Base-by-base conservation (phyloP, 2,329 filamentous ascomycete species). In the Sordariomycetes sp. region DNA sequence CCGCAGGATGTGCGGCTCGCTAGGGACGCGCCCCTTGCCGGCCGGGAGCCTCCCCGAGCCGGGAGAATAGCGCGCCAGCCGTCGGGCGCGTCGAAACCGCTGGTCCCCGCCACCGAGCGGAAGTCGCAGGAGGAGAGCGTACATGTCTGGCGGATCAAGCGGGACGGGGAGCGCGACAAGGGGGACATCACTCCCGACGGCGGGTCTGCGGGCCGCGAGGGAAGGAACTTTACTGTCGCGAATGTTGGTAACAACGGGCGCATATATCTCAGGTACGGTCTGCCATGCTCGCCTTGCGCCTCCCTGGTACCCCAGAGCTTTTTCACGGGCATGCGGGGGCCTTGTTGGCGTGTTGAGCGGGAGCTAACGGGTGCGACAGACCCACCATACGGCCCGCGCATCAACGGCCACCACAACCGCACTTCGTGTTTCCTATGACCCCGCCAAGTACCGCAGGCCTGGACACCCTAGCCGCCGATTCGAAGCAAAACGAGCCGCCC, bases 211-310 rank as follows among this genome's bases (percentile, higher is more conserved):
- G 78, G 80, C 36, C 78, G 84, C 59, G 82, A 85, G 66, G 85
- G 83, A 54, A 80, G 85, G 57, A 84, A 89, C 65, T 91, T 92
- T 67, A 84, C 86, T 2, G 88, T 92, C 57, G 83, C 85, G 55
- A 91, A 90, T 68, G 87, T 92, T 59, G 87, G 87, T 25, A 88
- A 90, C 67, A 90, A 90, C 70, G 88, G 88, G 45, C 84, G 85
- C 67, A 89, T 92, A 69, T 92, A 90, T 69, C 68, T 92, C 62
- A 87, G 86, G 86, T 91, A 82, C 66, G 80, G 7, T 60, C 36
- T 45, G 28, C 20, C 45, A 24, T 50, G 42, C 15, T 48, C 4
- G n/a, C 24, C 10, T 13, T n/a, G 39, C 39, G 39, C 5, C 15
- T 2, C 2, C n/a, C 39, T 45, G 10, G 3, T 22, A 12, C n/a